Evolutionary conservation across 495 filamentous ascomycete species (phyloP).

Genomic region (Cudoniella acicularis): DNA sequence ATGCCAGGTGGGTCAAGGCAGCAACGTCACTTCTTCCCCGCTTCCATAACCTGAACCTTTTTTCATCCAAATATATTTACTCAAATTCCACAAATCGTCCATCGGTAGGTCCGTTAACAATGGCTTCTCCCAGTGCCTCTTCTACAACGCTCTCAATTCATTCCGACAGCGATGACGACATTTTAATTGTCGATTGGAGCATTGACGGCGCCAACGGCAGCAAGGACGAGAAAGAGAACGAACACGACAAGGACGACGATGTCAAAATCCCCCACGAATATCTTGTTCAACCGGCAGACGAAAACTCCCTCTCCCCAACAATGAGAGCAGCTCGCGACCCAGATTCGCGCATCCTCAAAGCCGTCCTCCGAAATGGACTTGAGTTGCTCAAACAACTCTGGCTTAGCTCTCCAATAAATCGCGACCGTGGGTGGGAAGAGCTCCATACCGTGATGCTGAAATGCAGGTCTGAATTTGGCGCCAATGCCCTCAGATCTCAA

Average conservation of each 20-base stretch:
- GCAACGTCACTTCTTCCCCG: too few species aligned
- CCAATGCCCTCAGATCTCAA: not conserved
- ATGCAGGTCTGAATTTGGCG: constrained; percentile 2
- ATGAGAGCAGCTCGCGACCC: constrained; percentile 5
- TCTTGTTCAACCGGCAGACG: not conserved
- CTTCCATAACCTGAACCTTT: too few species aligned
- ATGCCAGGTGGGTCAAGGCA: too few species aligned
- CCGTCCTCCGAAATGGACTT: not conserved
- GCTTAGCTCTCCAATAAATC: not conserved
- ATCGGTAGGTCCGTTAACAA: not conserved
- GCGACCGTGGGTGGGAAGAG: not conserved
- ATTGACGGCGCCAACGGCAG: not conserved
- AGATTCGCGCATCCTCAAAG: constrained; percentile 4
- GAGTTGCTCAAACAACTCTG: not conserved
- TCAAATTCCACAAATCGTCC: too few species aligned
- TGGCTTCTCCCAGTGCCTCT: constrained; percentile 9
- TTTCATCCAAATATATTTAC: too few species aligned
- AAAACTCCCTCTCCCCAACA: constrained; percentile 1
- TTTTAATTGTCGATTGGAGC: not conserved
- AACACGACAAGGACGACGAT: not conserved
- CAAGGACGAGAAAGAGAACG: too few species aligned
- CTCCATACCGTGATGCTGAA: not conserved
- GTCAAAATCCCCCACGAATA: not conserved
- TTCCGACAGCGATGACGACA: not conserved
- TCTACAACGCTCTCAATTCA: constrained; percentile 4